Percentiles rank a stretch among this genome's conserved stretches.
phyloP scores from a whole-genome alignment of 805 yeast species.

The Nakazawaea sp. region DNA sequence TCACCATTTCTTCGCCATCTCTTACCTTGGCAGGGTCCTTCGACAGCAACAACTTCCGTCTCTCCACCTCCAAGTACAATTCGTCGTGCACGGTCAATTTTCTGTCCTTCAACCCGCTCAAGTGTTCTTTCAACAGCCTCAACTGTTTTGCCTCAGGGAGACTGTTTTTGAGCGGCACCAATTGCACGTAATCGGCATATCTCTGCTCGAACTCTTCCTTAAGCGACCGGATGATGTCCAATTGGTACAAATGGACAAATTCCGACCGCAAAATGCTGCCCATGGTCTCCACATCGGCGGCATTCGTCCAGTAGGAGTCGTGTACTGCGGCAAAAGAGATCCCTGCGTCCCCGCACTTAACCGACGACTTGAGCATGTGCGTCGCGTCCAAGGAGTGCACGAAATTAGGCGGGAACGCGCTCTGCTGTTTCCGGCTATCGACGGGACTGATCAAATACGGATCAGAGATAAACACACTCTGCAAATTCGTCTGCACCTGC shows the following conservation, averaged over 20 bases:
- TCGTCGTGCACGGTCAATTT: slow-evolving; percentile 65
- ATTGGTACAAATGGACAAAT: slow-evolving; percentile 72
- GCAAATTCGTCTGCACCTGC: slow-evolving; percentile 75
- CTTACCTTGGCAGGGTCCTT: slow-evolving; percentile 39
- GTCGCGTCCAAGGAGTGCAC: slow-evolving; percentile 95
- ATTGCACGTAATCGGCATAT: slow-evolving; percentile 64
- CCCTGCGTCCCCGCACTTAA: slow-evolving; percentile 57
- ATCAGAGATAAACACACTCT: slow-evolving; percentile 79
- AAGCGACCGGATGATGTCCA: slow-evolving; percentile 62
- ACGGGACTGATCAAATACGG: slow-evolving; percentile 83
- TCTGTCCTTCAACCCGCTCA: slow-evolving; percentile 44
- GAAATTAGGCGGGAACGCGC: slow-evolving; percentile 94
- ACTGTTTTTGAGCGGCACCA: slow-evolving; percentile 44
- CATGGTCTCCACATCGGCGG: slow-evolving; percentile 72
- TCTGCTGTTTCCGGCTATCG: slow-evolving; percentile 80
- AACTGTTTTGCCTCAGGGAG: slow-evolving; percentile 48
- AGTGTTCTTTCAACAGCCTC: slow-evolving; percentile 37
- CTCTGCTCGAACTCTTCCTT: slow-evolving; percentile 76
- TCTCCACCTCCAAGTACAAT: slow-evolving; percentile 57
- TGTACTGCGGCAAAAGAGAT: slow-evolving; percentile 90
- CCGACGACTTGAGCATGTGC: slow-evolving; percentile 89
- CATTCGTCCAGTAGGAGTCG: slow-evolving; percentile 98
- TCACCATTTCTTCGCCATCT: slow-evolving; percentile 49
- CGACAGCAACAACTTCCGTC: slow-evolving; percentile 50
- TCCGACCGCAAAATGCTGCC: slow-evolving; percentile 64